Conservation (phyloP, 2,329 filamentous ascomycete genomes). For the Emmonsiellopsis sp. region DNA sequence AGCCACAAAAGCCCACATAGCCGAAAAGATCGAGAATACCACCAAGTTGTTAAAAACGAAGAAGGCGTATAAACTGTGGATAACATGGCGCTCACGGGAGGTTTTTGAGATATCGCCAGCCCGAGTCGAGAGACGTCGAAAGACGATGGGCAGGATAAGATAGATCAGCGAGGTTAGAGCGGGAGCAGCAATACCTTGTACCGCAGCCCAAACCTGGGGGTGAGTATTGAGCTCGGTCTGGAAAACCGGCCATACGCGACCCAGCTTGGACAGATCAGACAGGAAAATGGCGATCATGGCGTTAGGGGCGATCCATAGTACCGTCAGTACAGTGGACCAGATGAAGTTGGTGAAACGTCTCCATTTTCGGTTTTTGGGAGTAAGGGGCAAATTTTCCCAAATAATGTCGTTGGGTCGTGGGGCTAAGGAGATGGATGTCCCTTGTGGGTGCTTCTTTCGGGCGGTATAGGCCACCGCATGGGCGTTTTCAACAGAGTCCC, state of each 20-base stretch:
- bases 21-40: constrained; percentile 86
- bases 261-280: constrained; percentile 74
- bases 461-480: constrained; percentile 78
- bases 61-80: constrained; percentile 84
- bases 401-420: constrained; percentile 87
- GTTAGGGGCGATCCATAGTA: constrained; percentile 87
- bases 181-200: constrained; percentile 87
- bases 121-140: constrained; percentile 73
- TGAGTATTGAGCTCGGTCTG: constrained; percentile 53
- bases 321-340: constrained; percentile 71
- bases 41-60: constrained; percentile 97
- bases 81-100: constrained; percentile 81
- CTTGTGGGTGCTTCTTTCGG: constrained; percentile 70
- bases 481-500: constrained; percentile 76
- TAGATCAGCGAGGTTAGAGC: constrained; percentile 82
- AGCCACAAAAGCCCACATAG: constrained; percentile 65
- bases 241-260: constrained; percentile 70
- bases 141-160: constrained; percentile 78
- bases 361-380: constrained; percentile 58
- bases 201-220: constrained; percentile 66
- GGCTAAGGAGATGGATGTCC: constrained; percentile 67
- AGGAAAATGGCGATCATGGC: constrained; percentile 90
- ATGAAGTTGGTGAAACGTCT: constrained; percentile 70
- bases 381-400: constrained; percentile 83
- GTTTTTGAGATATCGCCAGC: constrained; percentile 89